A percentile compares a stretch with the other conserved stretches of the same genome.
Conservation (phyloP, 2,329 filamentous ascomycete species). For the Ceratocystis albifundus region DNA sequence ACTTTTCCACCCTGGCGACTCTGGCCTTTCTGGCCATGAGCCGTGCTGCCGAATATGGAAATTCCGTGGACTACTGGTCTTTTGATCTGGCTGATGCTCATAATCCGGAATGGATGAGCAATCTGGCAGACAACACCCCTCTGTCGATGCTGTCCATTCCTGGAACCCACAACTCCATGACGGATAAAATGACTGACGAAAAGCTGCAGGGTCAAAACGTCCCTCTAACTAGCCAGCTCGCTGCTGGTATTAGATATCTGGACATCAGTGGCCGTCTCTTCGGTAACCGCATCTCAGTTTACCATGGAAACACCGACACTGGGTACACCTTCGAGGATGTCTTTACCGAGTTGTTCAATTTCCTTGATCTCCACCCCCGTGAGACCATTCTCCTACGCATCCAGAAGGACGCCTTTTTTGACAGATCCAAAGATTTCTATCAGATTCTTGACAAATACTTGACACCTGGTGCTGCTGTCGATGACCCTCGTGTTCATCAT, state of each 20-base stretch:
- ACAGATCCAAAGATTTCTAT: too few relatives aligned
- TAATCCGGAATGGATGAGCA: slow-evolving; percentile 35
- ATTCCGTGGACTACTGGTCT: slow-evolving; percentile 25
- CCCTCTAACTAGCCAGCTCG: slow-evolving; percentile 34
- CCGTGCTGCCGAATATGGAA: background rate
- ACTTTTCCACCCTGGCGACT: background rate
- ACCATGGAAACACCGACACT: slow-evolving; percentile 37
- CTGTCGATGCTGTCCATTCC: slow-evolving; percentile 39
- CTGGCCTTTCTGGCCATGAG: background rate
- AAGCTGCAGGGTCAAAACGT: too few relatives aligned
- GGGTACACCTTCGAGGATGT: slow-evolving; percentile 36
- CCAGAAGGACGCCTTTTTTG: background rate
- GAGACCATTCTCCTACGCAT: background rate
- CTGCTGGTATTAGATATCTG: slow-evolving; percentile 39
- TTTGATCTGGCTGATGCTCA: slow-evolving; percentile 33
- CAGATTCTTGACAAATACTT: too few relatives aligned
- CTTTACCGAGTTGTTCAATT: slow-evolving; percentile 34
- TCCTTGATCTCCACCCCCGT: slow-evolving; percentile 30
- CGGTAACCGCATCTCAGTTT: slow-evolving; percentile 36
- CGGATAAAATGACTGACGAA: slow-evolving; percentile 34
- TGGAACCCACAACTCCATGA: slow-evolving; percentile 44
- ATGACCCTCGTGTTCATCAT: too few relatives aligned
- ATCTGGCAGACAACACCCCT: slow-evolving; percentile 32
- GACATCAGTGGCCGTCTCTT: slow-evolving; percentile 38
- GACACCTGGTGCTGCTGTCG: too few relatives aligned